A percentile compares a stretch with the other conserved stretches of the same genome.
Evolutionary conservation across 768 basidiomycete species (phyloP).

Genomic region (Amanita phalloides): DNA sequence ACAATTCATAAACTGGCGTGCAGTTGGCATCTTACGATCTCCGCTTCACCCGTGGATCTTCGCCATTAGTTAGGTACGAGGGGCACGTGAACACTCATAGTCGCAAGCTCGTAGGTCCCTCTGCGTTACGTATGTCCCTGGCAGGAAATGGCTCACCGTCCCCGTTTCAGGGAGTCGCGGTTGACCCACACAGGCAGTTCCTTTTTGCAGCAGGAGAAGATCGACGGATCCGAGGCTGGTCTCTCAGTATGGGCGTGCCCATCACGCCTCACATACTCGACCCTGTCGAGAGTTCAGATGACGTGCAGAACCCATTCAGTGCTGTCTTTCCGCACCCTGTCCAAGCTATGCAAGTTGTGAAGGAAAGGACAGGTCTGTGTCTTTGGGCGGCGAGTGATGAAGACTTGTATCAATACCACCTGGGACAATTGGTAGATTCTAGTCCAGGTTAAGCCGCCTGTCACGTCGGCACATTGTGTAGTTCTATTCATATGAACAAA

Average conservation of each 20-base stretch:
- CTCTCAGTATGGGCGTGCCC: constrained; percentile 37
- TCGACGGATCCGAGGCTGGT: constrained; percentile 56
- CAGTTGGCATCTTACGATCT: constrained; percentile 57
- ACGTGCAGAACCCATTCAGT: constrained; percentile 17
- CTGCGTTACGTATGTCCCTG: background rate
- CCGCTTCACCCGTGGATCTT: constrained; percentile 33
- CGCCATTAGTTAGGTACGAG: constrained; percentile 34
- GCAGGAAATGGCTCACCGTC: too few relatives aligned
- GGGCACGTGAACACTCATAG: constrained; percentile 53
- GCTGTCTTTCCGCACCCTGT: constrained; percentile 26
- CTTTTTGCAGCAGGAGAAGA: constrained; percentile 68
- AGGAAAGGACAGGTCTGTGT: constrained; percentile 25
- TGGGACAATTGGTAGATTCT: constrained; percentile 26
- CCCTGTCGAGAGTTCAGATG: background rate
- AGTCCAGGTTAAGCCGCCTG: background rate
- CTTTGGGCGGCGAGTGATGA: constrained; percentile 45
- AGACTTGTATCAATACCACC: constrained; percentile 34
- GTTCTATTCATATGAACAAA: too few relatives aligned
- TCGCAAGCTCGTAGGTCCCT: constrained; percentile 35
- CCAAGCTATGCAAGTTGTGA: constrained; percentile 37
- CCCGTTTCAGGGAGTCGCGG: constrained; percentile 40
- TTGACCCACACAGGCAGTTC: constrained; percentile 45
- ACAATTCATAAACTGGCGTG: background rate
- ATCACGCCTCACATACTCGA: background rate
- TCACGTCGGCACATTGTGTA: too few relatives aligned